Conservation (phyloP, 208 protist species). For the Angomonas ambiguus region DNA sequence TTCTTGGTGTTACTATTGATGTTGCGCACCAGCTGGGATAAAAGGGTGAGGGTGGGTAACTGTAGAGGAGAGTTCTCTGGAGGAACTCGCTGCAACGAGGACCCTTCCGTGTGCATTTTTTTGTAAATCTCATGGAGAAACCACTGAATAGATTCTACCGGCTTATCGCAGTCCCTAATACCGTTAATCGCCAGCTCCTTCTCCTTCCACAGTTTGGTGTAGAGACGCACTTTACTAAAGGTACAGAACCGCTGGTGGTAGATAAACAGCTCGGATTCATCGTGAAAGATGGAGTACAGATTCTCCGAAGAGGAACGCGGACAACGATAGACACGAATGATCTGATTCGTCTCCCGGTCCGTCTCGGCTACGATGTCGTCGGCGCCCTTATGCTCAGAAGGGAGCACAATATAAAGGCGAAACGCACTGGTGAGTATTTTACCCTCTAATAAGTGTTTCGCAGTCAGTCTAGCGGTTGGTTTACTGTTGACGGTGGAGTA, state of each 20-base stretch:
- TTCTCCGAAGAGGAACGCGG: slow-evolving; percentile 51
- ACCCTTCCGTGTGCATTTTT: slow-evolving; percentile 55
- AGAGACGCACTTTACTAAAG: slow-evolving; percentile 48
- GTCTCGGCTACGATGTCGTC: slow-evolving; percentile 71
- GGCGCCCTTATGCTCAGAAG: slow-evolving; percentile 40
- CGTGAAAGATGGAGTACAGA: slow-evolving; percentile 56
- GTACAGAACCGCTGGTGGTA: slow-evolving; percentile 77
- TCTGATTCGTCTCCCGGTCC: slow-evolving; percentile 39
- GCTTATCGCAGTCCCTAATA: slow-evolving; percentile 15
- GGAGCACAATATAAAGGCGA: slow-evolving; percentile 53
- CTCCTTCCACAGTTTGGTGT: slow-evolving; percentile 29
- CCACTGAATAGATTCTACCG: slow-evolving; percentile 47
- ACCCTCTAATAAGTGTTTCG: slow-evolving; percentile 32
- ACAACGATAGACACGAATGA: slow-evolving; percentile 70
- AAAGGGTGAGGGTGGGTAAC: slow-evolving; percentile 31
- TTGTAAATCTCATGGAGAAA: slow-evolving; percentile 58
- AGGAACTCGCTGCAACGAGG: slow-evolving; percentile 57
- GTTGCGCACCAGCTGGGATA: slow-evolving; percentile 32
- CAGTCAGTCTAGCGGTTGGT: slow-evolving; percentile 37
- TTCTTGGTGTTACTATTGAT: slow-evolving; percentile 22
- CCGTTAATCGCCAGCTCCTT: slow-evolving; percentile 35
- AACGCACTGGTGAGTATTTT: slow-evolving; percentile 59
- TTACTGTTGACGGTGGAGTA: slow-evolving; percentile 10
- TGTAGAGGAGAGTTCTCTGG: slow-evolving; percentile 41
- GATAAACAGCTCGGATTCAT: slow-evolving; percentile 75